Percentiles rank a stretch among this genome's conserved stretches.
Evolutionary conservation across 176 grass and related monocot species (phyloP).

Genomic region (Otatea glauca): DNA sequence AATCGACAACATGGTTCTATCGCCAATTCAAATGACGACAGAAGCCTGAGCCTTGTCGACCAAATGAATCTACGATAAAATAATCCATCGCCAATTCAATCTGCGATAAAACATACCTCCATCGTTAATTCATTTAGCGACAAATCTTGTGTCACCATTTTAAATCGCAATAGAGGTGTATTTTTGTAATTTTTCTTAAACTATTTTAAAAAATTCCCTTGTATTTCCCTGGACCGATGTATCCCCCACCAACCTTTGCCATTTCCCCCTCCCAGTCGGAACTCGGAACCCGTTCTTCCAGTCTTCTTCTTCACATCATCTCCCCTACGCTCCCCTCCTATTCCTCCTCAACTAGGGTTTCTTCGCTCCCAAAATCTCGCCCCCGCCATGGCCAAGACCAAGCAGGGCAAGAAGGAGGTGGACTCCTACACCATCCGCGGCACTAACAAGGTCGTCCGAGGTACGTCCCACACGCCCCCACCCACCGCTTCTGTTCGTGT

Average conservation of each 20-base stretch:
- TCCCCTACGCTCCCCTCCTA: not conserved
- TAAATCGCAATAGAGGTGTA: too few relatives aligned
- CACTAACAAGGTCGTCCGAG: constrained; percentile 76
- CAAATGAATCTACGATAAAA: too few relatives aligned
- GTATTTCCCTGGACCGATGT: not conserved
- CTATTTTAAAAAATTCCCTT: too few relatives aligned
- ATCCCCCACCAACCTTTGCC: not conserved
- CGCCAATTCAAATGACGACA: too few relatives aligned
- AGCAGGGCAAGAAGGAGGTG: constrained; percentile 76
- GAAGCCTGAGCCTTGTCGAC: too few relatives aligned
- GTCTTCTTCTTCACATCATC: not conserved
- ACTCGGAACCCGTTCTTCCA: too few relatives aligned
- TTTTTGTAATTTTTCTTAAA: too few relatives aligned
- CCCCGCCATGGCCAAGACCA: constrained; percentile 73
- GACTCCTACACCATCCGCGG: constrained; percentile 85
- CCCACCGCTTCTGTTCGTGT: not conserved
- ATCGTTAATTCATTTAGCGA: too few relatives aligned
- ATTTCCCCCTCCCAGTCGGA: not conserved
- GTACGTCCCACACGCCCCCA: constrained; percentile 34
- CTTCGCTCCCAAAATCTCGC: constrained; percentile 1
- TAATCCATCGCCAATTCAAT: too few relatives aligned
- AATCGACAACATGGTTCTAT: too few relatives aligned
- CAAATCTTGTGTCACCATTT: too few relatives aligned
- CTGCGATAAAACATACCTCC: too few relatives aligned
- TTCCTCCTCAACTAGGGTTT: constrained; percentile 49